A percentile compares a stretch with the other conserved stretches of the same genome.
phyloP scores from a whole-genome alignment of 495 filamentous ascomycete species.

The Penicillium coffeae region DNA sequence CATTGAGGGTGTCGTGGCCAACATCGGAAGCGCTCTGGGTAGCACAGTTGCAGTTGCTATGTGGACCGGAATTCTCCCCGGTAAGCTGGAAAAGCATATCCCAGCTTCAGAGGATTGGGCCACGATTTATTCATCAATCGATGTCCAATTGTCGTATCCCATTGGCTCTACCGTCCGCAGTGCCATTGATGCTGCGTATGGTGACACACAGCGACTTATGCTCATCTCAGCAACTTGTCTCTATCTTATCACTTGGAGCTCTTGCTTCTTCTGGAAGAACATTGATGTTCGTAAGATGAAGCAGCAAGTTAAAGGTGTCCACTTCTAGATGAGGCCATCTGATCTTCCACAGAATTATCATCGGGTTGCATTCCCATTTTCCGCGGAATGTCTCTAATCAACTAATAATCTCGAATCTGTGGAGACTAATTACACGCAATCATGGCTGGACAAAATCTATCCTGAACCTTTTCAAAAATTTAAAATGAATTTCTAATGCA shows the following conservation, averaged over 20 bases:
- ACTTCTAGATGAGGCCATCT: neutral
- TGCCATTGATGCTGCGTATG: slow-evolving; percentile 53
- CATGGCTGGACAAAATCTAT: too few species aligned
- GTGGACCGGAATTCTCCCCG: slow-evolving; percentile 57
- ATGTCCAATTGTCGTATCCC: slow-evolving; percentile 44
- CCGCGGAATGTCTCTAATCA: too few species aligned
- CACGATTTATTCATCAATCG: slow-evolving; percentile 49
- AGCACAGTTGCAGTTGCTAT: slow-evolving; percentile 56
- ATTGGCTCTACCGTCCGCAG: slow-evolving; percentile 41
- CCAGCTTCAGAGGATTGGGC: slow-evolving; percentile 36
- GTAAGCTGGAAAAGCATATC: slow-evolving; percentile 46
- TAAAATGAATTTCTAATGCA: too few species aligned
- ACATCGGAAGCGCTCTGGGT: slow-evolving; percentile 61
- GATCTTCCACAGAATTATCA: neutral
- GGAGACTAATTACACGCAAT: too few species aligned
- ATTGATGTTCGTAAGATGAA: slow-evolving; percentile 8
- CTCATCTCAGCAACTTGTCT: slow-evolving; percentile 40
- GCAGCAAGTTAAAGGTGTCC: slow-evolving; percentile 4
- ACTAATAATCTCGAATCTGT: too few species aligned
- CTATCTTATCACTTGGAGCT: slow-evolving; percentile 5
- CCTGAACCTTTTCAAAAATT: too few species aligned
- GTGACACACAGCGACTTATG: slow-evolving; percentile 50
- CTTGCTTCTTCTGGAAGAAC: slow-evolving; percentile 7
- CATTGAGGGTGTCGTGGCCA: slow-evolving; percentile 52
- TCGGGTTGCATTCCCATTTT: too few species aligned